phyloP scores from a whole-genome alignment of 495 filamentous ascomycete genomes.

The Xylaria scruposa region DNA sequence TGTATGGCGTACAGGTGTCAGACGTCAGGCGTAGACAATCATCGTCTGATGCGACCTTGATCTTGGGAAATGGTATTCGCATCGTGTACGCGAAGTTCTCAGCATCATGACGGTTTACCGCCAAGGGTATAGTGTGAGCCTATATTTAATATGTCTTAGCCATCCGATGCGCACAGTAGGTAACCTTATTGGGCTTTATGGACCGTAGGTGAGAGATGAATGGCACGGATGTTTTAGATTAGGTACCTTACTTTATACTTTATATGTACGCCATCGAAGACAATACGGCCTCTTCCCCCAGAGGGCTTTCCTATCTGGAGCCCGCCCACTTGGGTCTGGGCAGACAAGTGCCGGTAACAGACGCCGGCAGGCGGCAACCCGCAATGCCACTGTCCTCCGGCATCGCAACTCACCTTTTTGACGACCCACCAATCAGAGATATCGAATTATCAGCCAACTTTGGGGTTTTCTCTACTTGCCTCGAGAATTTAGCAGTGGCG shows the following conservation, averaged over 20 bases:
- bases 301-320: neutral
- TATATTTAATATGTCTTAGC: neutral
- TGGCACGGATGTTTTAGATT: neutral
- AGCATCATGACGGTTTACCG: neutral
- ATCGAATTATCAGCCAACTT: conserved; percentile 17
- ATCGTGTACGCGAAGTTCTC: neutral
- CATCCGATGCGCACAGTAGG: neutral
- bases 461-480: conserved; percentile 19
- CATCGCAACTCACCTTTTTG: neutral
- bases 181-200: neutral
- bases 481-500: conserved; percentile 42
- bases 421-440: conserved; percentile 21
- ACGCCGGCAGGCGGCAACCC: conserved; percentile 11
- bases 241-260: no score
- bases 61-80: neutral
- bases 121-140: neutral
- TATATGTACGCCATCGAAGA: neutral
- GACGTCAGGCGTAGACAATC: neutral
- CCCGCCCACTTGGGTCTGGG: neutral
- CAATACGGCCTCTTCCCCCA: neutral
- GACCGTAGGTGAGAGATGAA: neutral
- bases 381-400: conserved; percentile 15
- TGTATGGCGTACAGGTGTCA: neutral
- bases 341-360: neutral
- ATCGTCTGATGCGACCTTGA: neutral